Evolutionary conservation across 768 basidiomycete species (phyloP), one percentile per base, ranked within the genome.

Genomic region (Clathrus columnatus): DNA sequence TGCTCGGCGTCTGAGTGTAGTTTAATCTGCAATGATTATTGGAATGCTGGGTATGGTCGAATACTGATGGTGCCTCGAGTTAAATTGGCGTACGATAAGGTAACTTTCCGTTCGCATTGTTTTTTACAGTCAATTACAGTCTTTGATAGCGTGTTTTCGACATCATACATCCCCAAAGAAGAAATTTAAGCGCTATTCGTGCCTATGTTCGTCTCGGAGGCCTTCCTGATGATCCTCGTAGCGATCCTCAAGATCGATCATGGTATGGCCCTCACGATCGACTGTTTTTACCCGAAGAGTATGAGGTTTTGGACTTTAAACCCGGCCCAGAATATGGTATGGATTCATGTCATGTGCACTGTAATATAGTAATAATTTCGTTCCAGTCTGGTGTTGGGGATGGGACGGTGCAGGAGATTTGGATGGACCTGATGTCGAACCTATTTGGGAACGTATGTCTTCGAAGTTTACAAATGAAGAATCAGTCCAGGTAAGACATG

Each of bases 351-450:
- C 23, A 23, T 32, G 47, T 29, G 50, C 41, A 48, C 29, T 50
- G 44, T 28, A 42, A 48, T 36, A 32, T 48, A 52, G 43, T 47
- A 18, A 55, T 48, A 30, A 43, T 54, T 4, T 17, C 32, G 29
- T 58, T 48, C 17, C 64, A 96, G 95, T 98, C 11, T 97, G 95
- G 95, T 98, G 95, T 67, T 97, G 95, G 95, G 95, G 95, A 18
- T 99, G 95, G 95, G 95, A 99, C 64, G 95, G 95, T 14, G 95
- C 95, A 2, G 95, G 95, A 18, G 95, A 99, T 65, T 79, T 99
- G 21, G 95, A 97, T 60, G 95, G 94, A 43, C 95, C 95, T 0
- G 94, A 98, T 64, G 91, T 99, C 5, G 95, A 98, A 62, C 95
- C 95, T 5, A 87, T 99, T 52, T 99, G 95, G 95, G 95, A 97